Evolutionary conservation across 2,329 filamentous ascomycete species (phyloP).

Genomic region (Fusarium illudens): DNA sequence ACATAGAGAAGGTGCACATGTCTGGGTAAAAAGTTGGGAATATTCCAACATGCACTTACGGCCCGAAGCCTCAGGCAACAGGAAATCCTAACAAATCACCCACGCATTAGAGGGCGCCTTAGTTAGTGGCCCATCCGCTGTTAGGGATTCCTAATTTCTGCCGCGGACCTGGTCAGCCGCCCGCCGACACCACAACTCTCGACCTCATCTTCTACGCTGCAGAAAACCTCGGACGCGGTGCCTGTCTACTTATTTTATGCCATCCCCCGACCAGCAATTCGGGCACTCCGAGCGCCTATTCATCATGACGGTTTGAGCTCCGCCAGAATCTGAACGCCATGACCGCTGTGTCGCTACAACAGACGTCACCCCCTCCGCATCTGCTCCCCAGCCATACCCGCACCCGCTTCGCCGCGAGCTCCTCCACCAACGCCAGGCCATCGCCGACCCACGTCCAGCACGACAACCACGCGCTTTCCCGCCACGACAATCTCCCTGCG

Average conservation of each 20-base stretch:
- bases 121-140: conserved; percentile 11
- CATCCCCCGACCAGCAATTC: conserved; percentile 4
- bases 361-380: conserved; percentile 42
- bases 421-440: conserved; percentile 37
- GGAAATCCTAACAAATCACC: background rate
- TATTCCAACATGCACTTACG: background rate
- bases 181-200: conserved; percentile 25
- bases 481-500: conserved; percentile 24
- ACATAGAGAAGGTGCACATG: background rate
- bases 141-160: conserved; percentile 42
- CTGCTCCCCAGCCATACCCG: conserved; percentile 28
- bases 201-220: conserved; percentile 23
- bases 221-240: conserved; percentile 1
- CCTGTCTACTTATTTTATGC: background rate
- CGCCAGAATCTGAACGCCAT: conserved; percentile 27
- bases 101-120: background rate
- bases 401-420: conserved; percentile 34
- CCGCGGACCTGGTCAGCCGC: conserved; percentile 39
- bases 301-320: conserved; percentile 40
- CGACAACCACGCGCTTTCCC: conserved; percentile 36
- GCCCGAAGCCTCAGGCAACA: background rate
- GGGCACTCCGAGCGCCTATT: conserved; percentile 15
- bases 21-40: background rate
- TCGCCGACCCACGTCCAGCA: conserved; percentile 30
- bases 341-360: conserved; percentile 39